phyloP scores from a whole-genome alignment of 2,329 filamentous ascomycete species.

The Pseudogymnoascus sp. region DNA sequence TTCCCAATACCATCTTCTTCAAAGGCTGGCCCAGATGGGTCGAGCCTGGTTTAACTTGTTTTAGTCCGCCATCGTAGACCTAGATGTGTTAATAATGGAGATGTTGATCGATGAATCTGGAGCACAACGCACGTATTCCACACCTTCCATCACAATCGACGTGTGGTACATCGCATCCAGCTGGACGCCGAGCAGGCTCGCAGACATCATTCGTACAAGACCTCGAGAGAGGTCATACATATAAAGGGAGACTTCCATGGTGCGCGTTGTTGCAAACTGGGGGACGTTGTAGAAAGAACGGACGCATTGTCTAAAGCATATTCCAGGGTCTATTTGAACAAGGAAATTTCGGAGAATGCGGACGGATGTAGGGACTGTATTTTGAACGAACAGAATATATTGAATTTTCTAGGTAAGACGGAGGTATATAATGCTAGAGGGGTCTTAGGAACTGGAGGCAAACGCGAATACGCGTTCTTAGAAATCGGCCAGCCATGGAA shows the following conservation, averaged over 20 bases:
- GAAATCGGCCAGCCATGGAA: not conserved
- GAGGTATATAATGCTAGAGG: not conserved
- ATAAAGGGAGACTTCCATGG: conserved; percentile 68
- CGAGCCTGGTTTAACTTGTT: conserved; percentile 67
- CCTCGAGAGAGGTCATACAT: conserved; percentile 66
- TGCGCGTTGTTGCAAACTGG: not conserved
- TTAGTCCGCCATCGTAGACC: conserved; percentile 77
- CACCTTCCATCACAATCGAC: conserved; percentile 71
- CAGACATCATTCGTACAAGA: conserved; percentile 41
- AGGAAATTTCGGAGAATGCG: not conserved
- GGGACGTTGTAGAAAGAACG: not conserved
- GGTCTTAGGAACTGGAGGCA: not conserved
- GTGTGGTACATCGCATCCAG: conserved; percentile 96
- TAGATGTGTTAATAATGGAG: not conserved
- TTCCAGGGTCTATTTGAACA: not conserved
- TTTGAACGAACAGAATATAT: not conserved
- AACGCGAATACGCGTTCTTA: conserved; percentile 3
- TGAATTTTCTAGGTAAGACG: not conserved
- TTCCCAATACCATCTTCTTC: conserved; percentile 65
- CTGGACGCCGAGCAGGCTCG: conserved; percentile 52
- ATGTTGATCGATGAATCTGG: conserved; percentile 24
- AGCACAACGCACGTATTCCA: conserved; percentile 58
- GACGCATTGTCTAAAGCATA: not conserved
- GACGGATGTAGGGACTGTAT: not conserved
- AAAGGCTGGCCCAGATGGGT: conserved; percentile 84